Conservation (phyloP, 768 basidiomycete genomes). For the Tylopilus plumbeoviolaceoides region DNA sequence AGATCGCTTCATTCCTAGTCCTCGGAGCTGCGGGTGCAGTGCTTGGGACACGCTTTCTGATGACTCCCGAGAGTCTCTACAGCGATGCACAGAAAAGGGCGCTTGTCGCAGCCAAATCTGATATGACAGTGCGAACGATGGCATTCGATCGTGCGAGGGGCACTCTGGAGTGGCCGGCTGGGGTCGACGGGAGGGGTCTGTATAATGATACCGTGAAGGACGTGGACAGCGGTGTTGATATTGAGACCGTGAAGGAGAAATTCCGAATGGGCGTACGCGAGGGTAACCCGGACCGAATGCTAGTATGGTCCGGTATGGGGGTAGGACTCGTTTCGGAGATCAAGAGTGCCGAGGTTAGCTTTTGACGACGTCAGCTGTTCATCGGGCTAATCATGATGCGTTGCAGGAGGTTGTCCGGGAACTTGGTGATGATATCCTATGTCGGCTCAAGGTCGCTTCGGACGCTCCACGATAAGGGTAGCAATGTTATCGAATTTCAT, state of each 20-base stretch:
- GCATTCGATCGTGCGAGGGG: slow-evolving; percentile 59
- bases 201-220: slow-evolving; percentile 54
- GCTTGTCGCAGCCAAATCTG: slow-evolving; percentile 44
- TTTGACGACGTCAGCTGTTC: background rate
- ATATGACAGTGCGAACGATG: slow-evolving; percentile 51
- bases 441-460: slow-evolving; percentile 30
- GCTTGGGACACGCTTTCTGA: slow-evolving; percentile 71
- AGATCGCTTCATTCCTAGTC: slow-evolving; percentile 60
- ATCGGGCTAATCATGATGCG: slow-evolving; percentile 5
- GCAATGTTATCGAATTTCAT: slow-evolving; percentile 18
- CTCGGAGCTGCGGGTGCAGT: slow-evolving; percentile 68
- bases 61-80: slow-evolving; percentile 63
- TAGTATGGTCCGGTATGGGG: slow-evolving; percentile 69
- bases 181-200: slow-evolving; percentile 52
- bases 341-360: slow-evolving; percentile 36
- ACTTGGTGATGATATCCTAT: slow-evolving; percentile 44
- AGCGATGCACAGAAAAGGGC: slow-evolving; percentile 49
- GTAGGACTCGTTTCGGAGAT: slow-evolving; percentile 53
- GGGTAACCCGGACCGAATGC: slow-evolving; percentile 46
- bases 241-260: slow-evolving; percentile 40
- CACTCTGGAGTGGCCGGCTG: slow-evolving; percentile 55
- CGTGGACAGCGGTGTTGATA: slow-evolving; percentile 43
- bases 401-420: slow-evolving; percentile 53
- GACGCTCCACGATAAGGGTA: slow-evolving; percentile 20
- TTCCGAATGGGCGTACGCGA: slow-evolving; percentile 43